A percentile compares a stretch with the other conserved stretches of the same genome.
These are phyloP conservation scores for Voacanga thouarsii DNA, from an alignment of 257 asterid genomes.

Conservation along the genomic window DNA sequence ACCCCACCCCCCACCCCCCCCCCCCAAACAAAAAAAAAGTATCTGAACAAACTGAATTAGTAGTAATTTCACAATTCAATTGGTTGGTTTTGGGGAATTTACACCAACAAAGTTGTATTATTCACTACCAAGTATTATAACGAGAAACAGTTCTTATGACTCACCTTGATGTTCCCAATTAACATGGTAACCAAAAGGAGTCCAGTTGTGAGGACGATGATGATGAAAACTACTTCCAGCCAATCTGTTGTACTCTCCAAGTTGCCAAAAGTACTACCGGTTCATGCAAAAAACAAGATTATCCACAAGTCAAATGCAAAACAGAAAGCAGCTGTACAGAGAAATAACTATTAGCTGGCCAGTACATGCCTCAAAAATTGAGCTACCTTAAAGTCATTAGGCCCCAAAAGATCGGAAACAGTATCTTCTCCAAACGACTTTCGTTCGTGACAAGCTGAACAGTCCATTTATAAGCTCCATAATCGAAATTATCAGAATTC, in stretches of 20 bases:
- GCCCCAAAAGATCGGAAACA: constrained; percentile 97
- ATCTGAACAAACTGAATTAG: neutral
- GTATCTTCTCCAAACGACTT: constrained; percentile 78
- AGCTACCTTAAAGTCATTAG: constrained; percentile 89
- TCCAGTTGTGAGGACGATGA: constrained; percentile 84
- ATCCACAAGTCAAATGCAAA: neutral
- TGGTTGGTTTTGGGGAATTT: neutral
- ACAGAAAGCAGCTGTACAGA: too few species aligned
- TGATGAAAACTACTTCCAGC: constrained; percentile 83
- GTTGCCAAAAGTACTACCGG: constrained; percentile 78
- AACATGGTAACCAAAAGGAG: constrained; percentile 90
- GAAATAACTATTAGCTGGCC: neutral
- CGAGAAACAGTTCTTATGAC: neutral
- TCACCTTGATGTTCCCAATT: constrained; percentile 97
- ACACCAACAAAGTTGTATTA: neutral
- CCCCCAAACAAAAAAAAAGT: too few species aligned
- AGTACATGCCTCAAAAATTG: neutral
- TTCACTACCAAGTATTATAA: neutral
- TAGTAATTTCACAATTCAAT: too few species aligned
- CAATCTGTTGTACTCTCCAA: constrained; percentile 98
- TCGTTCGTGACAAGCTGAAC: constrained; percentile 78
- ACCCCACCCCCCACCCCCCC: too few species aligned
- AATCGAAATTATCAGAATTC: constrained; percentile 52
- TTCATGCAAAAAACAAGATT: neutral
- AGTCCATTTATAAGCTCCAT: constrained; percentile 94